A percentile compares a stretch with the other conserved stretches of the same genome.
These are phyloP conservation scores for Solanum lycopersicoides DNA, from an alignment of 257 asterid species.

Conservation along the genomic window DNA sequence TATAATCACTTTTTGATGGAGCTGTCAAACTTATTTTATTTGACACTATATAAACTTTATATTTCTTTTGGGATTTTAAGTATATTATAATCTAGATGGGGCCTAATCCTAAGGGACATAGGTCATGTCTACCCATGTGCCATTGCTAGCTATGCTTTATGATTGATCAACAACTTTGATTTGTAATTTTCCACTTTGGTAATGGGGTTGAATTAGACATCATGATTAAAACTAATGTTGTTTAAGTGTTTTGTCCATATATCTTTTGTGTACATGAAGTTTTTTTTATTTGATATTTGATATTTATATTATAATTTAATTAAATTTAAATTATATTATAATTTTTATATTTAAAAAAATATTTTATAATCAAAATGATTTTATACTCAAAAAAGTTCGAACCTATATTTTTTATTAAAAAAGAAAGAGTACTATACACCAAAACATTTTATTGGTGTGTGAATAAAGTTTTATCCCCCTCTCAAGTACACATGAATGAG, in stretches of 20 bases:
- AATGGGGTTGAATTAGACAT: constrained; percentile 23
- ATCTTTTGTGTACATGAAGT: constrained; percentile 22
- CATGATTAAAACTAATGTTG: constrained; percentile 23
- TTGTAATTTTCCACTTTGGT: constrained; percentile 29
- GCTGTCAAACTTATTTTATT: constrained; percentile 10
- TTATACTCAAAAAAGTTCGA: fast-evolving
- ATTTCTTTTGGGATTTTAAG: not conserved
- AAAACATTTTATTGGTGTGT: not conserved
- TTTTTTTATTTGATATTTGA: no score
- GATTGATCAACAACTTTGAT: constrained; percentile 10
- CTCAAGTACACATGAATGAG: not conserved
- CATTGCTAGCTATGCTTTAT: constrained; percentile 2
- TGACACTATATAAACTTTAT: not conserved
- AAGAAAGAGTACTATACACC: not conserved
- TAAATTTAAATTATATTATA: no score
- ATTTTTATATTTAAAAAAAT: no score
- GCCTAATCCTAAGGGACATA: constrained; percentile 16
- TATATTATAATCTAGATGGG: constrained; percentile 2
- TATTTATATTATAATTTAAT: no score
- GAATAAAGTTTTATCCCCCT: not conserved
- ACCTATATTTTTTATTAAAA: fast-evolving
- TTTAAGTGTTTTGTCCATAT: not conserved
- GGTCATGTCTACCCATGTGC: constrained; percentile 40
- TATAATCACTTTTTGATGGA: constrained; percentile 17
- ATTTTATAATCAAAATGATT: fast-evolving